Evolutionary conservation across 768 basidiomycete species (phyloP).

Genomic region (Amanita inopinata): DNA sequence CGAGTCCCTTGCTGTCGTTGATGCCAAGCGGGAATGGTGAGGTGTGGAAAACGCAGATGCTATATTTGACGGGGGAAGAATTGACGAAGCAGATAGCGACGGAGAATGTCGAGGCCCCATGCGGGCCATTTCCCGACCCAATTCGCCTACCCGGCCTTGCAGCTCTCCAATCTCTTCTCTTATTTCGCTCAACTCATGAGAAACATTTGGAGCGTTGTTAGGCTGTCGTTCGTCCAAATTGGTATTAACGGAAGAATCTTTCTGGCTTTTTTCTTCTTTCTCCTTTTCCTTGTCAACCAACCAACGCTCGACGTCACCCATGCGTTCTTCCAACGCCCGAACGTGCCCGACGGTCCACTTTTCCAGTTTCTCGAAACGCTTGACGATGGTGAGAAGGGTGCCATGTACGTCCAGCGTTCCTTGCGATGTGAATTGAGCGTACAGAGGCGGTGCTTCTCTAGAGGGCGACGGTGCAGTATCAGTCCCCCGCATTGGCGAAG

Average conservation of each 20-base stretch:
- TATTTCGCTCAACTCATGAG: slow-evolving; percentile 40
- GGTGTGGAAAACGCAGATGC: slow-evolving; percentile 27
- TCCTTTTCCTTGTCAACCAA: slow-evolving; percentile 77
- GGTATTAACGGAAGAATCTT: slow-evolving; percentile 12
- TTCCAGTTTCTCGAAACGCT: slow-evolving; percentile 81
- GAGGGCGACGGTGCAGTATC: slow-evolving; percentile 39
- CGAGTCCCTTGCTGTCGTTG: slow-evolving; percentile 45
- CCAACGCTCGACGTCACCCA: slow-evolving; percentile 89
- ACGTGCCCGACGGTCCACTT: slow-evolving; percentile 87
- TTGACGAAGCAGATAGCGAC: slow-evolving; percentile 34
- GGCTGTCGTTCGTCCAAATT: slow-evolving; percentile 12
- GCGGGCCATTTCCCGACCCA: slow-evolving; percentile 76
- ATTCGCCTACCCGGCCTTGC: slow-evolving; percentile 61
- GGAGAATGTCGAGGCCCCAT: slow-evolving; percentile 43
- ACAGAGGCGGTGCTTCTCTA: slow-evolving; percentile 56
- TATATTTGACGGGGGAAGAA: slow-evolving; percentile 23
- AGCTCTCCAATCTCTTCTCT: slow-evolving; percentile 66
- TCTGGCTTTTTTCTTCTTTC: slow-evolving; percentile 29
- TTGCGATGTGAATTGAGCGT: slow-evolving; percentile 64
- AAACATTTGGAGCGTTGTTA: slow-evolving; percentile 18
- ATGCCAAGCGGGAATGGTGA: slow-evolving; percentile 25
- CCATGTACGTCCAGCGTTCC: slow-evolving; percentile 69
- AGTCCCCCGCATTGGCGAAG: slow-evolving; percentile 50
- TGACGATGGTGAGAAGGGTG: slow-evolving; percentile 66
- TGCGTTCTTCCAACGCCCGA: slow-evolving; percentile 80